A percentile compares a stretch with the other conserved stretches of the same genome.
Evolutionary conservation across 306 rosid genomes (phyloP).

Genomic region (Canavalia gladiata): DNA sequence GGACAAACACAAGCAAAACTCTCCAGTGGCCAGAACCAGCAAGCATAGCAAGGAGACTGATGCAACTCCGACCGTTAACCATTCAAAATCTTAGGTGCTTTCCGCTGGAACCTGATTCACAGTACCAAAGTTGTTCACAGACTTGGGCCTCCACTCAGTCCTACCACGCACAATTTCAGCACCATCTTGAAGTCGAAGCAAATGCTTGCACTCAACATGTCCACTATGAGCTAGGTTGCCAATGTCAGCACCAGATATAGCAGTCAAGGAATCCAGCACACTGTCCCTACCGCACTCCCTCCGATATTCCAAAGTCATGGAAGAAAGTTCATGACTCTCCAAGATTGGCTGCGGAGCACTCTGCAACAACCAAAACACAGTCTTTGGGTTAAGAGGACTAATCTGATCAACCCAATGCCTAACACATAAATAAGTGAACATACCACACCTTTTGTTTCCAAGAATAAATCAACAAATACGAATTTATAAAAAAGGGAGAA

Average conservation of each 20-base stretch:
- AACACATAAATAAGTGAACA: slow-evolving; percentile 24
- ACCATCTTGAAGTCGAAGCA: slow-evolving; percentile 89
- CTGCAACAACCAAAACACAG: slow-evolving; percentile 60
- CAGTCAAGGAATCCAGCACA: slow-evolving; percentile 83
- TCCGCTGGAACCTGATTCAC: slow-evolving; percentile 67
- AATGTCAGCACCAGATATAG: slow-evolving; percentile 64
- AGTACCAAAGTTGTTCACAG: slow-evolving; percentile 57
- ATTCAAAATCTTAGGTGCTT: slow-evolving; percentile 54
- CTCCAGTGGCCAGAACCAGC: slow-evolving; percentile 48
- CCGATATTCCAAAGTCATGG: slow-evolving; percentile 91
- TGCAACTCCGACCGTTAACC: slow-evolving; percentile 52
- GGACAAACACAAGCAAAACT: slow-evolving; percentile 69
- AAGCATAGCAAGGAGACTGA: slow-evolving; percentile 43
- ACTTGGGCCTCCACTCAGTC: slow-evolving; percentile 93
- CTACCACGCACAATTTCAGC: slow-evolving; percentile 92
- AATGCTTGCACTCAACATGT: slow-evolving; percentile 84
- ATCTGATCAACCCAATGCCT: slow-evolving; percentile 28
- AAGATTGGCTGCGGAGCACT: slow-evolving; percentile 91
- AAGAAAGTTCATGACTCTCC: slow-evolving; percentile 90
- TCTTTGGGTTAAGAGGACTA: slow-evolving; percentile 10
- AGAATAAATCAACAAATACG: slow-evolving; percentile 18
- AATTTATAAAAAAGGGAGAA: not conserved
- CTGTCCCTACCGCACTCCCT: slow-evolving; percentile 99
- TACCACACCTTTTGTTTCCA: slow-evolving; percentile 5
- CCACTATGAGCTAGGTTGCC: slow-evolving; percentile 66